Base-by-base conservation (phyloP, 129 eudicot species). In the Pulicaria dysenterica region DNA sequence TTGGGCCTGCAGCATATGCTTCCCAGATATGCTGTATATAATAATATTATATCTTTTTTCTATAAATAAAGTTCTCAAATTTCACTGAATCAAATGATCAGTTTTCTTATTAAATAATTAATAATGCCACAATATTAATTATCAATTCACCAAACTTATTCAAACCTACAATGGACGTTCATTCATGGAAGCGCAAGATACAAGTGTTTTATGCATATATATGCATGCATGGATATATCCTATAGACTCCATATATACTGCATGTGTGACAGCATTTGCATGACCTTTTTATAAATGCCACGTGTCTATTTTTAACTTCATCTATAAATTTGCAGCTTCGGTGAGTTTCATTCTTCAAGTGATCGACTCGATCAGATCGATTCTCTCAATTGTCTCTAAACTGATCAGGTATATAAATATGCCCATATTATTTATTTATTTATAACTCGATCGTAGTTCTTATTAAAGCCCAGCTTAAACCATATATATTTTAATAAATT, bases 1-100 rank as follows among this genome's bases (percentile, higher is more conserved):
- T 19, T 48, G 81, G 81, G 75, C 81, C 70, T 58, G 70, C 75
- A 76, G 67, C 62, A 76, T 58, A 76, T 75, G 37, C 79, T 57
- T 48, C 40, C 46, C 65, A 65, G 8, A 74, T 64, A 42, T 43
- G 65, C 79, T 46, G 53, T 69, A 77, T 68, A 54, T 59, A n/a
- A n/a, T n/a, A n/a, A n/a, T n/a, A n/a, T n/a, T n/a, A n/a, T n/a
- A n/a, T 59, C 59, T 62, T 49, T 43, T 31, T 42, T 69, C 19
- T 44, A 6, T 31, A 16, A n/a, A n/a, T n/a, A n/a, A n/a, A n/a
- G n/a, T n/a, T n/a, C 37, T 41, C 43, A 58, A 40, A 69, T 59
- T 16, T 58, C 75, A 76, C 36, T 8, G 14, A 77, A 69, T 69
- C 2, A 24, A 24, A 67, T 5, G 24, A 64, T 54, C 47, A 49